Base-by-base conservation (phyloP, 1,284 basidiomycete species). In the Trametes polyzona region DNA sequence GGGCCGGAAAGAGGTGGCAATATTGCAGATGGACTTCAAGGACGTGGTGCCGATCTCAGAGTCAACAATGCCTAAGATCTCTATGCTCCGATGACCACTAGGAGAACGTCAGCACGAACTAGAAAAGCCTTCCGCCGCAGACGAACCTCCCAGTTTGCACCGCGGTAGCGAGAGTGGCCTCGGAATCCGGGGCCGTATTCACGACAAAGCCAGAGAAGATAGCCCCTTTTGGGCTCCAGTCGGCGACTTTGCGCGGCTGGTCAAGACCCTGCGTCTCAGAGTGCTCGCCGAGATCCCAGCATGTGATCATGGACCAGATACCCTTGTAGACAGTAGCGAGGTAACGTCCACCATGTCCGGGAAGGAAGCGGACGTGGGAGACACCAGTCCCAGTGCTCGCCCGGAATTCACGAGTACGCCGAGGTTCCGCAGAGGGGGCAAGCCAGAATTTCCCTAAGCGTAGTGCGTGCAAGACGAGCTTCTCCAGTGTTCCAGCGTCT, bases 181-280 rank as follows among this genome's bases (percentile, higher is more conserved):
- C 74, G 1, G 79, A 80, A 3, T 64, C 58, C 11, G 71, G 64
- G 52, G 80, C 77, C 3, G 67, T 66, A 61, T 87, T 86, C 29
- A 86, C 69, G 2, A 73, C 73, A 47, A 84, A 72, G 1, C 77
- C 78, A 33, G 73, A 77, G 61, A 86, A 81, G 11, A 86, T 66
- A 0, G 76, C 79, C 14, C 80, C 79, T 55, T 76, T 76, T 0
- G 79, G 82, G 27, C 74, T 77, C 86, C 86, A 88, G 46, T 80
- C 74, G 1, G 68, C 76, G 60, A 63, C 67, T 62, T 67, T 76
- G 70, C 27, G 60, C 14, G 58, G 58, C 19, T 42, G 14, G 0
- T 21, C 35, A 7, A 8, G 2, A 16, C 10, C 21, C 8, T 46
- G 36, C 1, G 24, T 8, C 14, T 19, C 10, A 4, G 35, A 39